Evolutionary conservation across 2,329 filamentous ascomycete species (phyloP).

Genomic region (Colletotrichum abscissum): DNA sequence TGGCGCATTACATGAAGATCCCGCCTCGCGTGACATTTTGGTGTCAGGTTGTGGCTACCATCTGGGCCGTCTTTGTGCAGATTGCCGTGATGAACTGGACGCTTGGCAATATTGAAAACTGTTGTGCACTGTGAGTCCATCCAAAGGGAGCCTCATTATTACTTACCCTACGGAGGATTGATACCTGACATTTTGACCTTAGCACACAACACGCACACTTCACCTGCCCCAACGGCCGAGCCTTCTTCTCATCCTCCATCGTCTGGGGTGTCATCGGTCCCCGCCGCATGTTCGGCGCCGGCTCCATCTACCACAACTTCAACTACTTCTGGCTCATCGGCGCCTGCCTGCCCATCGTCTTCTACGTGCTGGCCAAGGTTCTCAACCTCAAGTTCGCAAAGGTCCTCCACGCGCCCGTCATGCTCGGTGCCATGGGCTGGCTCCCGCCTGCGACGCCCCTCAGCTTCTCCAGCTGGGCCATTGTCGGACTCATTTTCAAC

Average conservation of each 20-base stretch:
- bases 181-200: conserved; percentile 30
- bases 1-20: conserved; percentile 64
- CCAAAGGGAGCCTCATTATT: background rate
- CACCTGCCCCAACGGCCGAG: conserved; percentile 53
- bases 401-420: conserved; percentile 66
- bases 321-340: conserved; percentile 52
- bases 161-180: background rate
- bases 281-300: conserved; percentile 63
- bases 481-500: conserved; percentile 69
- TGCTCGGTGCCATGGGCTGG: conserved; percentile 64
- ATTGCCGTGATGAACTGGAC: conserved; percentile 48
- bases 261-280: conserved; percentile 70
- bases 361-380: conserved; percentile 54
- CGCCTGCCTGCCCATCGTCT: conserved; percentile 56
- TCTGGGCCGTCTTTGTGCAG: conserved; percentile 55
- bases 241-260: conserved; percentile 63
- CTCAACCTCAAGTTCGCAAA: conserved; percentile 49
- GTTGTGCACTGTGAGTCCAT: conserved; percentile 46
- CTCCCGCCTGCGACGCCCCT: conserved; percentile 71
- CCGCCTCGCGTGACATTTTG: conserved; percentile 70
- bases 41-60: conserved; percentile 68
- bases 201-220: conserved; percentile 52
- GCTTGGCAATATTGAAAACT: conserved; percentile 56
- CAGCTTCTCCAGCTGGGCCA: conserved; percentile 69
- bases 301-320: conserved; percentile 41